Evolutionary conservation across 2,329 filamentous ascomycete genomes (phyloP), one percentile per base, ranked within the genome.

Genomic region (Aspergillus hiratsukae): DNA sequence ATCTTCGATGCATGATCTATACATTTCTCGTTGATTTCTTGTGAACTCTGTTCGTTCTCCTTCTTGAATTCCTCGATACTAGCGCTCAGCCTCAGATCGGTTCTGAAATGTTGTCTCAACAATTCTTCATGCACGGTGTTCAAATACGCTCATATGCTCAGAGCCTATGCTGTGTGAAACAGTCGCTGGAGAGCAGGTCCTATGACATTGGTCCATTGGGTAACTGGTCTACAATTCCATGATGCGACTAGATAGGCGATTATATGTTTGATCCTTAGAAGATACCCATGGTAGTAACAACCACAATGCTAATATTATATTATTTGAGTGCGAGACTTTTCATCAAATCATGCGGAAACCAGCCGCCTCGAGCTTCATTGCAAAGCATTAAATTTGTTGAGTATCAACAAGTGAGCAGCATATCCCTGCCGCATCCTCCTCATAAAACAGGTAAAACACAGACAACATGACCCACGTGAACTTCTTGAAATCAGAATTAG

Each of bases 271-370:
- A 51, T 59, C 58, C 52, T 59, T 62, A 62, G 55, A 56, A 65
- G 62, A 67, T 67, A 67, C 65, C 65, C 65, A 66, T 65, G 54
- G 56, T 58, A 59, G 55, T 54, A 58, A 53, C 45, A 50, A 54
- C 58, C 46, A 60, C 57, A 53, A 55, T 53, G 46, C 14, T 54
- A 50, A 53, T 45, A 45, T 27, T 50, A 41, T n/a, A 14, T 11
- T 25, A 41, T 10, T 29, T 11, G 25, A 28, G n/a, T 31, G 23
- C 37, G 45, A 31, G 41, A 11, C 41, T 56, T 40, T 56, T 40
- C 28, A 51, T 59, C 46, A 50, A 25, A 52, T 58, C 31, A 40
- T 37, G 50, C 51, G 50, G 57, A 31, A 11, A 43, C 50, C 27
- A 21, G 43, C 57, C 57, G 49, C 48, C 31, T 46, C 40, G 10